phyloP scores from a whole-genome alignment of 2,329 filamentous ascomycete species.

The Aspergillus sp. region DNA sequence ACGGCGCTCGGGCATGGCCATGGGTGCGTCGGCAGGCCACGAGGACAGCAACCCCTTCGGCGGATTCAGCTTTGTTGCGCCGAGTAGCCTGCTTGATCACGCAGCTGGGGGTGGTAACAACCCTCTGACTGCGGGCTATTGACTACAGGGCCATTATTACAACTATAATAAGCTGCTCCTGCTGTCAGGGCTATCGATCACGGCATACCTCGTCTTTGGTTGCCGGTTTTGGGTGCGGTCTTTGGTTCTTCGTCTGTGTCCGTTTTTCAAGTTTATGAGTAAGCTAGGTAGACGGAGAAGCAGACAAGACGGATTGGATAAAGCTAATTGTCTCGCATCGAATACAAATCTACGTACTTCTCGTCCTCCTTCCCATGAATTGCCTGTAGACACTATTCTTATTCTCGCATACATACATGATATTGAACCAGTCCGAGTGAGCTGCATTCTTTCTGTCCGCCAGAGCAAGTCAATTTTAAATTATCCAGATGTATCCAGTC shows the following conservation, averaged over 20 bases:
- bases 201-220: neutral
- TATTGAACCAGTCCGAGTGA: neutral
- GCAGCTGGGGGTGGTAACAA: conserved; percentile 23
- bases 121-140: conserved; percentile 27
- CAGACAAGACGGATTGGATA: neutral
- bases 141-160: conserved; percentile 3
- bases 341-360: neutral
- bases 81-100: conserved; percentile 47
- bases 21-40: conserved; percentile 17
- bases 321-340: neutral
- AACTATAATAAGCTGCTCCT: neutral
- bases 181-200: too few species aligned
- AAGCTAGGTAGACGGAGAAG: neutral
- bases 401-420: neutral
- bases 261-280: neutral
- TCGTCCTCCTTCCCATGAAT: neutral
- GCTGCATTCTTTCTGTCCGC: neutral
- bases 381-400: neutral
- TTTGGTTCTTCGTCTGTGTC: neutral
- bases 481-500: neutral
- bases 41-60: conserved; percentile 43
- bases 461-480: neutral
- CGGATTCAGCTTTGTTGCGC: conserved; percentile 51
- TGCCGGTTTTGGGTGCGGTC: neutral
- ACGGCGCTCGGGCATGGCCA: neutral